phyloP scores from a whole-genome alignment of 2,329 filamentous ascomycete genomes.

The Ophiostoma triangulosporum region DNA sequence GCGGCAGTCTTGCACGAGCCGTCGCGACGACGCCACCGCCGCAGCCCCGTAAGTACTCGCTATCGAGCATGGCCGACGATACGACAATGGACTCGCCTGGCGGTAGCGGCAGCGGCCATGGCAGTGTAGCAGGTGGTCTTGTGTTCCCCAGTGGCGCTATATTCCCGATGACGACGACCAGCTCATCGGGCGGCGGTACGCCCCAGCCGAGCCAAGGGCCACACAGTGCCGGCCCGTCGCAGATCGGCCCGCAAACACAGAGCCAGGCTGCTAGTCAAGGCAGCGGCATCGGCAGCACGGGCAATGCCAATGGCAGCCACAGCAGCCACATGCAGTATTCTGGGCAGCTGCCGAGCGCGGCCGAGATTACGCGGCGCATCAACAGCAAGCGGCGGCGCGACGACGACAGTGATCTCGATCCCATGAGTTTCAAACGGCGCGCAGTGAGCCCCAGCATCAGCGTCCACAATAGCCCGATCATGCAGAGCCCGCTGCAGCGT shows the following conservation, averaged over 20 bases:
- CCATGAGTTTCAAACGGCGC: slow-evolving; percentile 74
- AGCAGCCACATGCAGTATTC: background rate
- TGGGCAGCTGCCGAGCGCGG: slow-evolving; percentile 44
- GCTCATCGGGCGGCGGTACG: slow-evolving; percentile 24
- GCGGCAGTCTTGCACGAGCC: background rate
- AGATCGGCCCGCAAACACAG: background rate
- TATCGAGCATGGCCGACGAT: slow-evolving; percentile 37
- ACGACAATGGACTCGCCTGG: slow-evolving; percentile 14
- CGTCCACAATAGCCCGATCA: slow-evolving; percentile 75
- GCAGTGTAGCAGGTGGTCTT: slow-evolving; percentile 11
- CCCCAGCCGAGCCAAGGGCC: slow-evolving; percentile 18
- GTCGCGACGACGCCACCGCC: slow-evolving; percentile 29
- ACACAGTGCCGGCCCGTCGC: background rate
- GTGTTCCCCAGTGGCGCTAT: slow-evolving; percentile 15
- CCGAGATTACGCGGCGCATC: slow-evolving; percentile 65
- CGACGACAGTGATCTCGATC: slow-evolving; percentile 76
- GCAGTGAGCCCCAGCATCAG: slow-evolving; percentile 88
- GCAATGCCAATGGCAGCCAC: background rate
- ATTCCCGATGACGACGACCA: slow-evolving; percentile 20
- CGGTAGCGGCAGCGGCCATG: background rate
- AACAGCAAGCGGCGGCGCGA: slow-evolving; percentile 64
- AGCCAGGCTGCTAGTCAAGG: background rate
- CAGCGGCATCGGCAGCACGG: background rate
- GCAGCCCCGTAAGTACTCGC: slow-evolving; percentile 21
- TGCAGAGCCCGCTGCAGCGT: slow-evolving; percentile 69